Evolutionary conservation across 371 early-diverging fungal genomes (phyloP).

Genomic region (Sporodiniella umbellata): DNA sequence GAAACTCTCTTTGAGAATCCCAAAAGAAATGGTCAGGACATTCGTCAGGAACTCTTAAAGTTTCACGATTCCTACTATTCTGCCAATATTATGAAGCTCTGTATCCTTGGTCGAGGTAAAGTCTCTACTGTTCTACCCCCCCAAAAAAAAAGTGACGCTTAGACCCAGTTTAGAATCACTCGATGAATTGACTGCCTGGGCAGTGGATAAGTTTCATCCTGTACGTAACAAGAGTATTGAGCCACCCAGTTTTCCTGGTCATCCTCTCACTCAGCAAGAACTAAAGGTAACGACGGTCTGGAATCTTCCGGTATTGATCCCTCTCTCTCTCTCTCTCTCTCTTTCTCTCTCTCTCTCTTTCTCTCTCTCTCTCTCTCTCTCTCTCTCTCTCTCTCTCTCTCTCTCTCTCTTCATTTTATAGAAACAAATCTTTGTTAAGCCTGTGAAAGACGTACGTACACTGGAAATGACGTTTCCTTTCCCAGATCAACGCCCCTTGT

Average conservation of each 20-base stretch:
- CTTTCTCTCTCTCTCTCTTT: too few species aligned
- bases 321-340: too few species aligned
- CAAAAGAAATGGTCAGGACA: conserved; percentile 66
- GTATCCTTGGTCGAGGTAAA: conserved; percentile 81
- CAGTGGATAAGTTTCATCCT: conserved; percentile 73
- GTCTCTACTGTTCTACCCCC: too few species aligned
- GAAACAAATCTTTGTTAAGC: conserved; percentile 74
- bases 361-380: too few species aligned
- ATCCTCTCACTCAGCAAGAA: conserved; percentile 76
- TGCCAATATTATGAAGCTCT: conserved; percentile 94
- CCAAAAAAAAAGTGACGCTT: too few species aligned
- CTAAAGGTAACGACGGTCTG: conserved; percentile 49
- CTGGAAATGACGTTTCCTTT: conserved; percentile 86
- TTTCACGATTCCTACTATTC: conserved; percentile 90
- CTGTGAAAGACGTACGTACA: conserved; percentile 77
- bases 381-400: too few species aligned
- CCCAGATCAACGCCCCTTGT: conserved; percentile 68
- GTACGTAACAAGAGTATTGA: conserved; percentile 71
- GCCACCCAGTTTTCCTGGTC: conserved; percentile 65
- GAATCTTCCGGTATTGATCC: too few species aligned
- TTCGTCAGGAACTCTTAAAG: conserved; percentile 80
- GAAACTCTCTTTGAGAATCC: conserved; percentile 84
- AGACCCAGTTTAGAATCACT: conserved; percentile 87
- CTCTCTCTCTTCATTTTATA: conserved; percentile 13
- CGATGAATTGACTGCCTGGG: conserved; percentile 80